Base-by-base conservation (phyloP, 345 rosid genomes). In the Kernera saxatilis region DNA sequence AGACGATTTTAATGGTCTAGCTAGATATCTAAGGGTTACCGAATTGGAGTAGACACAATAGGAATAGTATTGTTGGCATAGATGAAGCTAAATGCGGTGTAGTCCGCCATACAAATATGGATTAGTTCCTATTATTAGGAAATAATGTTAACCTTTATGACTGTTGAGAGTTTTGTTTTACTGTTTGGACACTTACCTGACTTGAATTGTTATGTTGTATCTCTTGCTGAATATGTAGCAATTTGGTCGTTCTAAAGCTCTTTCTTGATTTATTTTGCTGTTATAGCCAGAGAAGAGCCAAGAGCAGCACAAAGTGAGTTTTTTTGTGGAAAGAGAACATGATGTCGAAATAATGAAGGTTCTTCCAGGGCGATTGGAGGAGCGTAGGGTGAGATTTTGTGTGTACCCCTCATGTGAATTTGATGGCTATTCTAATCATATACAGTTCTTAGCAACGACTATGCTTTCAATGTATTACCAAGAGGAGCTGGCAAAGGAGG, bases 401-500 rank as follows among this genome's bases (percentile, higher is more conserved):
- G 50, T 64, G 36, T 36, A 27, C 19, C 5, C 22, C 2, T 74
- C 51, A 6, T 46, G 11, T 64, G 49, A 25, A 17, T 14, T 63
- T 35, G 13, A 23, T 53, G 22, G 56, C 39, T 71, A 29, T 58
- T 49, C 27, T 58, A 48, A 39, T 64, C 9, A 44, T n/a, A 48
- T 67, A 22, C 21, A 65, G 43, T 46, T 73, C 8, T 39, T 76
- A 90, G 97, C 76, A 84, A 83, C 22, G 97, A 89, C 15, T 79
- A 61, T 17, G 98, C 88, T 54, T 74, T 93, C 67, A 97, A 93
- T 71, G 81, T 93, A 33, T 82, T 93, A 45, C 96, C 98, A 39
- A 81, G 51, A 83, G 79, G 84, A 67, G 90, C 98, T 75, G 98
- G 93, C 40, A 93, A 93, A 84, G 96, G 97, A 74, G 87, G 85